Evolutionary conservation across 1,139 yeast genomes (phyloP), one percentile per base, ranked within the genome.

Genomic region (Kodamaea plutei): DNA sequence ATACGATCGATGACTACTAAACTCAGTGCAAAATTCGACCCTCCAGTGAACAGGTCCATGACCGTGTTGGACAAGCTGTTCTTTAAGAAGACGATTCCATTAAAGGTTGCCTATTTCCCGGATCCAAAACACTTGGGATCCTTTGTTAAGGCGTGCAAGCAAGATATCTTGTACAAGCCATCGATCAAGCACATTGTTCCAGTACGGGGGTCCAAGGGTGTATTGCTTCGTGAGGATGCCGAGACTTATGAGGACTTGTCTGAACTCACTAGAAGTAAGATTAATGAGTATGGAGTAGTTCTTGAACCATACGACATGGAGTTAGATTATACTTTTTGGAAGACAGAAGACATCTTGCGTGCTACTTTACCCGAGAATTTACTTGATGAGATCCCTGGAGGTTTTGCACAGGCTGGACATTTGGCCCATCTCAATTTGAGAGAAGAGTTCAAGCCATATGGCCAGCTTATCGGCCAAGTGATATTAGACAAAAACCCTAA

Each of bases 391-490:
- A 67, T 84, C 5, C 99, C 98, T 1, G 70, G 91, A 1, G 95
- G 97, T 0, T 93, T 84, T 55, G 85, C 98, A 1, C 79, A 81
- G 30, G 95, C 95, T 0, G 99, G 99, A 0, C 98, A 93, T 58
- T 76, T 93, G 33, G 98, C 98, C 0, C 99, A 93, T 56, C 58
- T 93, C 48, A 93, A 93, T 48, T 60, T 93, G 29, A 69, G 91
- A 27, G 84, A 81, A 25, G 94, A 85, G 48, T 91, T 81, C 57
- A 79, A 88, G 50, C 95, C 95, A 1, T 91, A 70, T 51, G 89
- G 85, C 29, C 44, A 61, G 4, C 55, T 93, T 17, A 91, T 93
- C 39, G 99, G 98, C 0, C 87, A 88, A 53, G 89, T 91, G 1
- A 79, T 91, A 13, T 59, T 91, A 35, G 97, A 91, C 59, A 93